Base-by-base conservation (phyloP, 148 eudicot species). In the Chenopodium album region DNA sequence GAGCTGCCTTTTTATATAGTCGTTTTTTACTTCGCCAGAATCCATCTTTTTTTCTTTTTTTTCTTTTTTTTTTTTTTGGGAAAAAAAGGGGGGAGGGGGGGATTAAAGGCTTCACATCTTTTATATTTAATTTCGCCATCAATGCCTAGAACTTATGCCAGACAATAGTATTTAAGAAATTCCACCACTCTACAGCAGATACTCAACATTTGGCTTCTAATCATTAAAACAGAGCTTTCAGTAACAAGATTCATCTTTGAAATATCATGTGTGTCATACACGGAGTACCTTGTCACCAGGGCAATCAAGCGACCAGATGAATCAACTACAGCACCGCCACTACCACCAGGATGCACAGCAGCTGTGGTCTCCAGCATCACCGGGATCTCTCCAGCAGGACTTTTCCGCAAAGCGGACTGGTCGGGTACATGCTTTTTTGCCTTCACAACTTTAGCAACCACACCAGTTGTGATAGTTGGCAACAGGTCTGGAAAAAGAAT, bases 351-450 rank as follows among this genome's bases (percentile, higher is more conserved):
- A 87, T 96, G 95, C 50, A 96, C 99, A 80, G 99, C 92, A 34
- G 99, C 99, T 62, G 99, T 94, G 77, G 99, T 96, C 90, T 94
- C 95, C 60, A 96, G 87, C 99, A 96, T 94, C 59, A 89, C 98
- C 11, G 99, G 98, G 82, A 90, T 67, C 32, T 73, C 80, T 79
- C 77, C 85, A 17, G 72, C 68, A 59, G 72, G 74, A 74, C 72
- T 66, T 44, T 46, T 59, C 19, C 52, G 77, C 69, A 32, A 60
- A 79, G 75, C 32, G 47, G 86, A 79, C 75, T 68, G 75, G 71
- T 81, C 56, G 50, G 71, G 67, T 50, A 75, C 79, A 75, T 67
- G 75, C 81, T 79, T 74, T 73, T 80, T 87, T 46, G 92, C 87
- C 85, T 92, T 89, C 71, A 96, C 93, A 65, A 96, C 95, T 91